These are phyloP conservation scores for Botrytis galanthina DNA, from an alignment of 2,329 filamentous ascomycete species.

Conservation along the genomic window DNA sequence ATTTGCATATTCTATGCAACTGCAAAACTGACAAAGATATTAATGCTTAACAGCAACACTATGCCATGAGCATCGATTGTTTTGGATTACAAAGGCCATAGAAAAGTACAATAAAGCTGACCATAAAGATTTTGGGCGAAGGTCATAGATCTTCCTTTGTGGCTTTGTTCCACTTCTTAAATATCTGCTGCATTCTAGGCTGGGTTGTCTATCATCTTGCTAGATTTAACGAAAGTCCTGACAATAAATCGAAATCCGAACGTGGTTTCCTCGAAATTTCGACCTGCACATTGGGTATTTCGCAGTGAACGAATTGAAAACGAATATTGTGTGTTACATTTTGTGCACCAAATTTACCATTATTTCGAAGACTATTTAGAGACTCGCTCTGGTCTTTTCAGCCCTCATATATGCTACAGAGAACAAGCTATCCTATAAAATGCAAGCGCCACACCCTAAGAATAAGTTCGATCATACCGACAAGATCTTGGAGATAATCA, in stretches of 20 bases:
- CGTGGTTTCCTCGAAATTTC: neutral
- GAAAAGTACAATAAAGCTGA: neutral
- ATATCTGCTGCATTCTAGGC: neutral
- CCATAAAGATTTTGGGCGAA: neutral
- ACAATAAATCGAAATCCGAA: neutral
- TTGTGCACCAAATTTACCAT: neutral
- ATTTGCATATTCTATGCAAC: neutral
- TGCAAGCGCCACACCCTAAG: neutral
- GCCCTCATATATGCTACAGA: neutral
- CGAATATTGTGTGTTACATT: neutral
- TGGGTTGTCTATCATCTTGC: neutral
- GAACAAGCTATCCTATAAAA: neutral
- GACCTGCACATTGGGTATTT: neutral
- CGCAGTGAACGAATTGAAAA: neutral
- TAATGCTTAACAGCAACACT: neutral
- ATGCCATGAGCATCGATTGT: constrained; percentile 10
- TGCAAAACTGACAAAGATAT: neutral
- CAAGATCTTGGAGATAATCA: neutral
- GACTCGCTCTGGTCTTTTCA: neutral
- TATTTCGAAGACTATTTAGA: neutral
- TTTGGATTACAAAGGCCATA: neutral
- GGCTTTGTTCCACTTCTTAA: neutral
- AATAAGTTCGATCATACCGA: neutral
- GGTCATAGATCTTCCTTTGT: neutral
- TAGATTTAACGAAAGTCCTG: neutral